Base-by-base conservation (phyloP, 768 basidiomycete genomes). In the Agrocybe pediades region DNA sequence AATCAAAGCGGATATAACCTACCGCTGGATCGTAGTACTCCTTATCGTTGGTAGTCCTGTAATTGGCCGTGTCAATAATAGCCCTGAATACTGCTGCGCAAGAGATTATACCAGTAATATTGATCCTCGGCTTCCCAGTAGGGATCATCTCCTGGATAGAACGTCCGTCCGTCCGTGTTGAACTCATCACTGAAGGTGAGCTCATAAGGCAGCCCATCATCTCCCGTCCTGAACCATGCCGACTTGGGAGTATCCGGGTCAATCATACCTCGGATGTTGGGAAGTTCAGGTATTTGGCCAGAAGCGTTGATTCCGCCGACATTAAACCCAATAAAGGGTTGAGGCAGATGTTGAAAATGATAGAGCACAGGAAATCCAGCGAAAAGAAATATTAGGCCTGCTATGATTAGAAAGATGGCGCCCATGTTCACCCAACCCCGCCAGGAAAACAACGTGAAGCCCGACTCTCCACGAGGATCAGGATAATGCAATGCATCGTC, bases 401-500 rank as follows among this genome's bases (percentile, higher is more conserved):
- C 58, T 27, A 88, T 71, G 55, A 98, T 77, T 51, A 91, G 49
- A 60, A 92, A 56, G 20, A 98, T 80, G 26, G 86, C 87, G 11
- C 79, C 75, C 17, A 81, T 78, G 66, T 98, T 98, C 26, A 79
- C 71, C 83, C 92, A 88, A 0, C 96, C 96, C 68, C 95, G 80
- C 6, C 77, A 71, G 6, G 94, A 95, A 65, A 94, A 92, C 20
- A 90, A 61, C 2, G 86, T 84, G 54, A 88, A 90, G 25, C 55
- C 58, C 21, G 81, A 82, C 49, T 87, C 88, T 50, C 87, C 77
- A 17, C 82, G 75, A 25, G 89, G 82, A 74, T 92, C 90, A 41
- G 85, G 92, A 74, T 92, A 90, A 69, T 98, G 95, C 17, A 98
- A 78, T 19, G 84, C 82, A 68, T 98, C 95, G 74, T 97, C 95